A percentile compares a stretch with the other conserved stretches of the same genome.
Conservation (phyloP, 1,284 basidiomycete genomes). For the Chalciporus piperatoides region DNA sequence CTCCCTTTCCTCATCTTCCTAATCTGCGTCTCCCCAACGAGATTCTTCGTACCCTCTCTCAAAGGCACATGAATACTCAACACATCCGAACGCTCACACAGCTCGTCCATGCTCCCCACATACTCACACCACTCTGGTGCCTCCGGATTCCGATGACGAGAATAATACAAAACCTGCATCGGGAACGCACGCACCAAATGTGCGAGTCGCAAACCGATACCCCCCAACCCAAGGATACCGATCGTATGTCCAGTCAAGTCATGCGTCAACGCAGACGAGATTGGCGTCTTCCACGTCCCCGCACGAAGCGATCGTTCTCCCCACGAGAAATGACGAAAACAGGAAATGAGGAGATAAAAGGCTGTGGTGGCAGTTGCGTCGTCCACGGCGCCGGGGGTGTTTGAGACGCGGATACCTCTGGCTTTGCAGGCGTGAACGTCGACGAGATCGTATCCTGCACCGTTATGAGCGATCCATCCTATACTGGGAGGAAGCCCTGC, state of each 20-base stretch:
- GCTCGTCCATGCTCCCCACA: slow-evolving; percentile 64
- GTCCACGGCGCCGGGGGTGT: slow-evolving; percentile 89
- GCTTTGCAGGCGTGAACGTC: slow-evolving; percentile 73
- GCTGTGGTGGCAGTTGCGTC: slow-evolving; percentile 90
- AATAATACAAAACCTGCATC: slow-evolving; percentile 88
- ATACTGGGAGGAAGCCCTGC: slow-evolving; percentile 61
- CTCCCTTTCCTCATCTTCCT: slow-evolving; percentile 75
- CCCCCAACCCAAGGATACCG: slow-evolving; percentile 87
- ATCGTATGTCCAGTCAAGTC: slow-evolving; percentile 80
- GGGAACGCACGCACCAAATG: slow-evolving; percentile 71
- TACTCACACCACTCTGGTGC: slow-evolving; percentile 79
- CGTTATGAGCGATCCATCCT: slow-evolving; percentile 88
- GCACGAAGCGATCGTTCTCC: slow-evolving; percentile 66
- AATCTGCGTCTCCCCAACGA: slow-evolving; percentile 79
- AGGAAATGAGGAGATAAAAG: slow-evolving; percentile 79
- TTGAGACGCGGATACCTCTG: slow-evolving; percentile 79
- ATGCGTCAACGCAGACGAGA: slow-evolving; percentile 46
- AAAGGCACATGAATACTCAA: slow-evolving; percentile 74
- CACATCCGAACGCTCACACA: slow-evolving; percentile 74
- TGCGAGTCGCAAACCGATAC: slow-evolving; percentile 76
- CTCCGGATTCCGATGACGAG: slow-evolving; percentile 50
- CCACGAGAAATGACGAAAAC: slow-evolving; percentile 72
- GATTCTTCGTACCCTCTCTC: slow-evolving; percentile 68
- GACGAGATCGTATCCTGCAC: slow-evolving; percentile 89
- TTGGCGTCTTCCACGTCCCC: slow-evolving; percentile 53